Evolutionary conservation across 148 eudicot genomes (phyloP), one percentile per base, ranked within the genome.

Genomic region (Cornus suecica): DNA sequence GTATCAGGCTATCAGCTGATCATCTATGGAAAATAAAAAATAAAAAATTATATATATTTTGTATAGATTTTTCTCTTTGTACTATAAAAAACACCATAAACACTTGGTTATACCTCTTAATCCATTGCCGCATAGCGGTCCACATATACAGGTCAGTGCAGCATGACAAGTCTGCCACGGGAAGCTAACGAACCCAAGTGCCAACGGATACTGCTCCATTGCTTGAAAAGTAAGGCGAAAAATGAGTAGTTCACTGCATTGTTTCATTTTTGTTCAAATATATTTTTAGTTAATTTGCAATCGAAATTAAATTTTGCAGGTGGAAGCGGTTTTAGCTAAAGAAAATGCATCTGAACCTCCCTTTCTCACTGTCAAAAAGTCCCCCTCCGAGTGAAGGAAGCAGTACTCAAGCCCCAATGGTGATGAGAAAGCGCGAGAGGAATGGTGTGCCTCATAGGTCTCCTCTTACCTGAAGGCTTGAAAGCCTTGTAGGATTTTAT

Each of bases 61-160:
- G 3, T 37, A 5, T 37, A n/a, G n/a, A n/a, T 37, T 0, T 48
- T 48, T 48, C 15, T 73, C 41, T 15, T 62, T 67, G 31, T 76
- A 86, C 87, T 83, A 77, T 26, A 83, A 86, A 74, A 86, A 84
- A 76, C 81, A 82, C 85, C 81, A 86, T 78, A 77, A 75, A 79
- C 79, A 83, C 65, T 10, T 78, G 79, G 85, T 86, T 28, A 31
- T 81, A n/a, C 70, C 87, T 27, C 74, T 86, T 81, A 67, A 78
- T 66, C 87, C 89, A 13, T 68, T 86, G 52, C 87, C 86, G 0
- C 85, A 86, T 51, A 8, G 51, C n/a, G 61, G 70, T 41, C 24
- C 78, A 1, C 78, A 77, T 37, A 58, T 75, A 25, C 74, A 60
- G 58, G 73, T 66, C 7, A 75, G 70, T 45, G 70, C 69, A 42